Evolutionary conservation across 1,284 basidiomycete species (phyloP), one percentile per base, ranked within the genome.

Genomic region (Trametes hirsuta): DNA sequence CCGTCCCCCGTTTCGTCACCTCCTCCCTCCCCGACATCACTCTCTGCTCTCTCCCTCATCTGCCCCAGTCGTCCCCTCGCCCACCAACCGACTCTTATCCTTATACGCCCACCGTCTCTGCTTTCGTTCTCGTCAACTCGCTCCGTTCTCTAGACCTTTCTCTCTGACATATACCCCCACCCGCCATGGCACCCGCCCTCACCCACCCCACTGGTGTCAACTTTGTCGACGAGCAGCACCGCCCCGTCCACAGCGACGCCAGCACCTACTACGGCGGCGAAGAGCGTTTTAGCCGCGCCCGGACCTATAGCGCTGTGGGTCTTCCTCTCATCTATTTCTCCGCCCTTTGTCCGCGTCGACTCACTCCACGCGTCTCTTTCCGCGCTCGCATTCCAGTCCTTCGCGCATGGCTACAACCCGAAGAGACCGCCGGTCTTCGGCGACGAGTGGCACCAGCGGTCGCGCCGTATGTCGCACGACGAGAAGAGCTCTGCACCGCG

Each of bases 381-480:
- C 8, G 30, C 30, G 30, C 30, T 30, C 30, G 8, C 8, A 59
- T 52, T 54, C 24, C 64, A 72, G 69, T 73, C 71, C 25, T 73
- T 74, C 66, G 68, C 71, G n/a, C 69, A 71, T 57, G 70, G 71
- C 18, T 89, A 88, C 72, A 84, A 83, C 64, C 86, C 88, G 4
- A 88, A 84, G 75, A 85, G 81, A 58, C 74, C 75, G 1, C 87
- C 88, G 30, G 80, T 82, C 18, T 93, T 94, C 73, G 82, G 91
- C 61, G 87, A 92, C 54, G 91, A 93, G 73, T 83, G 78, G 71
- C 88, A 92, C 70, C 76, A 77, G 50, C 82, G 90, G 41, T 80
- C 86, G 48, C 84, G 94, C 50, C 82, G 94, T 49, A 82, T 96
- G 78, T 95, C 93, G 15, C 94, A 95, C 71, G 93, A 92, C 70